Evolutionary conservation across 2,329 filamentous ascomycete genomes (phyloP), one percentile per base, ranked within the genome.

Genomic region (Daldinia sp.): DNA sequence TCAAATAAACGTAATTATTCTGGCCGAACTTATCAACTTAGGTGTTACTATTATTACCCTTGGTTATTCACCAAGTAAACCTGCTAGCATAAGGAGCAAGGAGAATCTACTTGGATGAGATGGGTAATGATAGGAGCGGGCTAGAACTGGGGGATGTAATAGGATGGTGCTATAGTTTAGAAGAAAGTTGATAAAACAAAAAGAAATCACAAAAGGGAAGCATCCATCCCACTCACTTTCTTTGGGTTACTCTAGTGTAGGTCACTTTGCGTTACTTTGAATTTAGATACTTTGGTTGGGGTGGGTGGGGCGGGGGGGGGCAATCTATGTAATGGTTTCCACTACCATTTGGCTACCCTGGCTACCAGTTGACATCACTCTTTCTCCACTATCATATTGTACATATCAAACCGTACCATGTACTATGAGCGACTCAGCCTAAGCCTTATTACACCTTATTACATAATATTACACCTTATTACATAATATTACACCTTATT

Each of bases 351-450:
- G n/a, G n/a, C n/a, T n/a, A n/a, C n/a, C n/a, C n/a, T n/a, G n/a
- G 30, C 43, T 48, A 48, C 43, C 43, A 3, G 29, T 30, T 48
- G 43, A 48, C 43, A 48, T 48, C 43, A 48, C 43, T 48, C 43
- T 17, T 48, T 48, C 25, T 6, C 43, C 43, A 19, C 25, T 48
- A 30, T 47, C 13, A 21, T 15, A 25, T 32, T 11, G 29, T n/a
- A n/a, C n/a, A n/a, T n/a, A n/a, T n/a, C n/a, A n/a, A n/a, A n/a
- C 17, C 11, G 37, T 23, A 11, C 37, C 37, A 41, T 41, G 37
- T 13, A 10, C n/a, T n/a, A n/a, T 23, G 34, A 37, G 34, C 34
- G n/a, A 37, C 13, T 10, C 37, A 21, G 37, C 37, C 37, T 41
- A 43, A 43, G 21, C 39, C 21, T 43, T 43, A 43, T 43, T 43